Evolutionary conservation across 768 basidiomycete genomes (phyloP).

Genomic region (Boletus barrowsii): DNA sequence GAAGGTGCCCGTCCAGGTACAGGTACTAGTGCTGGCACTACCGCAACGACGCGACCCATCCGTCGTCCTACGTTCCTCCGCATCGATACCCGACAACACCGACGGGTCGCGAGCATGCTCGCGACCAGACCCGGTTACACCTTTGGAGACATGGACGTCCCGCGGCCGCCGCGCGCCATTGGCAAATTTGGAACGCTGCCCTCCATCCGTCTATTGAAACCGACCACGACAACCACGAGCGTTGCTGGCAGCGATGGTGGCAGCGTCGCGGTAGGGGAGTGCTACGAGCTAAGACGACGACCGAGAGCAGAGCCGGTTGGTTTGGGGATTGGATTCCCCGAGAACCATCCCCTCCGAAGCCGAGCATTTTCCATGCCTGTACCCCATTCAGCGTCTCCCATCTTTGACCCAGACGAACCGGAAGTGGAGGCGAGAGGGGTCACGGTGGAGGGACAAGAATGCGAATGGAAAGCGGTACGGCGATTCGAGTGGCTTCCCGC

Average conservation of each 20-base stretch:
- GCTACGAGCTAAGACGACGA: conserved; percentile 15
- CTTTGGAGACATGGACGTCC: not conserved
- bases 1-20: too few relatives aligned
- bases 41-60: not conserved
- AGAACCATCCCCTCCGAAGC: conserved; percentile 16
- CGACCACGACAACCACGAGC: too few relatives aligned
- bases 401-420: not conserved
- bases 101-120: conserved; percentile 27
- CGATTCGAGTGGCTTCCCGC: conserved; percentile 3
- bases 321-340: conserved; percentile 27
- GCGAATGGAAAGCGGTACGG: not conserved
- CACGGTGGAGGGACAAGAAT: not conserved
- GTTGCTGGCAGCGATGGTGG: too few relatives aligned
- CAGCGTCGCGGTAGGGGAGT: not conserved
- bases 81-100: conserved; percentile 24
- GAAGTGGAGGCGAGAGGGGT: not conserved
- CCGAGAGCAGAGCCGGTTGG: conserved; percentile 15
- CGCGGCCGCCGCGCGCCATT: not conserved
- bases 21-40: not conserved
- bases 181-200: not conserved
- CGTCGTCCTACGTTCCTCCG: conserved; percentile 20
- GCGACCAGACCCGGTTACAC: conserved; percentile 1
- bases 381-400: not conserved
- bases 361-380: conserved; percentile 23
- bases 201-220: not conserved